Percentiles rank a stretch among this genome's conserved stretches.
These are phyloP conservation scores for Silene coronaria DNA, from an alignment of 179 eudicot species.

Conservation along the genomic window DNA sequence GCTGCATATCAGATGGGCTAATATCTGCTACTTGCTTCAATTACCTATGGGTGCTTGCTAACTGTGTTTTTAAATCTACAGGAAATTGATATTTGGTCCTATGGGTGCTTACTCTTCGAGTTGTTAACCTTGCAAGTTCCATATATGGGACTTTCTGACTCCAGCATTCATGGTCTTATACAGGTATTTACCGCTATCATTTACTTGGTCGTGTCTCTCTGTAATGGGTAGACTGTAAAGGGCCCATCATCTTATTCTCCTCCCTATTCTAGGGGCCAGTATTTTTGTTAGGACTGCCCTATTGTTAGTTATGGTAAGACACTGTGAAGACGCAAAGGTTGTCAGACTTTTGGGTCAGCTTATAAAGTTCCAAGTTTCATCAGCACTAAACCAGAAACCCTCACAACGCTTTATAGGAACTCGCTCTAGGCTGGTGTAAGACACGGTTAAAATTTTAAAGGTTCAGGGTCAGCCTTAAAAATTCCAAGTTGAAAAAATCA, in stretches of 20 bases:
- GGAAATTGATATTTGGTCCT: slow-evolving; percentile 98
- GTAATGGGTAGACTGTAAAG: too few relatives aligned
- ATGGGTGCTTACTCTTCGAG: slow-evolving; percentile 85
- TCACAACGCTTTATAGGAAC: too few relatives aligned
- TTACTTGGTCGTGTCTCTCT: neutral
- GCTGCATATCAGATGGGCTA: neutral
- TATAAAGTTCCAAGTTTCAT: too few relatives aligned
- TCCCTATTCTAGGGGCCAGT: too few relatives aligned
- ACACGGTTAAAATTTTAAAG: too few relatives aligned
- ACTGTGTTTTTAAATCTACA: slow-evolving; percentile 24
- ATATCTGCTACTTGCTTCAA: neutral
- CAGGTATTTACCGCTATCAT: slow-evolving; percentile 37
- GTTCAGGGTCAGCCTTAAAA: neutral
- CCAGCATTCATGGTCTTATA: slow-evolving; percentile 55
- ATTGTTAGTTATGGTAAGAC: too few relatives aligned
- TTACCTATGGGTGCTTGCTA: too few relatives aligned
- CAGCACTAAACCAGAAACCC: too few relatives aligned
- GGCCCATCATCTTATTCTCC: neutral
- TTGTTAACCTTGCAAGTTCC: slow-evolving; percentile 74
- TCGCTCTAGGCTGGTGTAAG: too few relatives aligned
- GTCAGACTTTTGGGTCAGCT: too few relatives aligned
- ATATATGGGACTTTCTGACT: slow-evolving; percentile 56
- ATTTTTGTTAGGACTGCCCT: too few relatives aligned
- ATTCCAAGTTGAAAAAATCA: neutral
- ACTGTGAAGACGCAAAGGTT: too few relatives aligned